Percentiles rank a stretch among this genome's conserved stretches.
Evolutionary conservation across 2,329 filamentous ascomycete genomes (phyloP).

Genomic region (Westerdykella ornata): DNA sequence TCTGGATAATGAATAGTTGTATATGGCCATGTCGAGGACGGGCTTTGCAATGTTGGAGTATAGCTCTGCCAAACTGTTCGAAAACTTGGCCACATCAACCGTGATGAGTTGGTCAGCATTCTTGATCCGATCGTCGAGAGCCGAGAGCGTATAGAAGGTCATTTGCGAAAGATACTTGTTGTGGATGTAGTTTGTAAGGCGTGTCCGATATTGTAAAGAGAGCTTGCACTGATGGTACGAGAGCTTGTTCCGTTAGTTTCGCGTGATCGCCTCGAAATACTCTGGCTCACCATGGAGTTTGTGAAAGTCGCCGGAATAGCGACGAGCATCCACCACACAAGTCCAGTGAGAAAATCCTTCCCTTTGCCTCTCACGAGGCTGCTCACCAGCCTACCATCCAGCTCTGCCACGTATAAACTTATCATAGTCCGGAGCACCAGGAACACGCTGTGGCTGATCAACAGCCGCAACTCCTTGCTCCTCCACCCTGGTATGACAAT

Average conservation of each 20-base stretch:
- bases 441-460: slow-evolving; percentile 90
- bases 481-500: slow-evolving; percentile 88
- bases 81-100: slow-evolving; percentile 93
- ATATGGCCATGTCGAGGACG: slow-evolving; percentile 89
- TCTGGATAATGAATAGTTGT: slow-evolving; percentile 87
- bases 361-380: slow-evolving; percentile 86
- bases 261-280: slow-evolving; percentile 2
- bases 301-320: slow-evolving; percentile 95
- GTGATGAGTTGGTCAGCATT: slow-evolving; percentile 97
- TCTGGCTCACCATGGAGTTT: slow-evolving; percentile 78
- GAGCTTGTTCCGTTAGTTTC: slow-evolving; percentile 48
- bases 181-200: slow-evolving; percentile 90
- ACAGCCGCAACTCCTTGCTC: slow-evolving; percentile 77
- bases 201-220: slow-evolving; percentile 83
- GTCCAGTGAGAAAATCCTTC: slow-evolving; percentile 76
- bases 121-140: slow-evolving; percentile 94
- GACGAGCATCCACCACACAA: slow-evolving; percentile 98
- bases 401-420: slow-evolving; percentile 89
- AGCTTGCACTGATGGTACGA: slow-evolving; percentile 96
- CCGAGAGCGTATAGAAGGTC: slow-evolving; percentile 95
- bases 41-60: slow-evolving; percentile 97
- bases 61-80: slow-evolving; percentile 85
- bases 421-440: slow-evolving; percentile 84
- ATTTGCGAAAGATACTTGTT: slow-evolving; percentile 94
- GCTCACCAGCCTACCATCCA: slow-evolving; percentile 91